Percentiles rank a stretch among this genome's conserved stretches.
Conservation (phyloP, 768 basidiomycete species). For the Tulasnella sp. region DNA sequence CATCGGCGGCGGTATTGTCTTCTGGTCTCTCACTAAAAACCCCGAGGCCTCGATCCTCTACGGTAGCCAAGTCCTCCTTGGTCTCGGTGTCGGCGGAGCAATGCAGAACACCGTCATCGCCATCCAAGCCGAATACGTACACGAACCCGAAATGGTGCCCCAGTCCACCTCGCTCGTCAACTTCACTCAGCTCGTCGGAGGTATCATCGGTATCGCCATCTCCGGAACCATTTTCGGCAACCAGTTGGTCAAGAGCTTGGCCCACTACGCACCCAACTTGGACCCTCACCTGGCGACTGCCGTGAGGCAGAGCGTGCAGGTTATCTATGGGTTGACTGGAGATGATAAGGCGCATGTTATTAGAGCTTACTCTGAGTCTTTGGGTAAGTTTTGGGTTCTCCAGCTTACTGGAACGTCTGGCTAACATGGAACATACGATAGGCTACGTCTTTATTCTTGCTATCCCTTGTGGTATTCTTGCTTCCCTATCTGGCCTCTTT, state of each 20-base stretch:
- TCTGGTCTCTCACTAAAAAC: slow-evolving; percentile 18
- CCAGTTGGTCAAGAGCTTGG: slow-evolving; percentile 34
- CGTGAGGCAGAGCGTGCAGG: slow-evolving; percentile 33
- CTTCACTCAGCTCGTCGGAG: slow-evolving; percentile 23
- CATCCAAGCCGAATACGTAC: slow-evolving; percentile 40
- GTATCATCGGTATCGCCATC: slow-evolving; percentile 24
- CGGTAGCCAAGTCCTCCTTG: slow-evolving; percentile 41
- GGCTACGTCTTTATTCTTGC: slow-evolving; percentile 23
- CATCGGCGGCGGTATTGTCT: slow-evolving; percentile 38
- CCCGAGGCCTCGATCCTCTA: slow-evolving; percentile 31
- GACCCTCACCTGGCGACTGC: slow-evolving; percentile 27
- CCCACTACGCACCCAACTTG: slow-evolving; percentile 32
- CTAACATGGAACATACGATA: not conserved
- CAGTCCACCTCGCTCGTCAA: slow-evolving; percentile 28
- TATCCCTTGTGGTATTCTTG: slow-evolving; percentile 16
- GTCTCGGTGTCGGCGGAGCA: slow-evolving; percentile 38
- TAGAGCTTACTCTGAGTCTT: slow-evolving; percentile 29
- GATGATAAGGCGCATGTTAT: slow-evolving; percentile 27
- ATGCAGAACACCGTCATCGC: slow-evolving; percentile 41
- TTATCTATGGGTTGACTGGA: slow-evolving; percentile 35
- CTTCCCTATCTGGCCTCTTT: slow-evolving; percentile 15
- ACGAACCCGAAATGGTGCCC: slow-evolving; percentile 27
- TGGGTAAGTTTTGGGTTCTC: slow-evolving; percentile 7
- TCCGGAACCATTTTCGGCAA: slow-evolving; percentile 29
- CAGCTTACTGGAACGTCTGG: not conserved